Evolutionary conservation across 1,284 basidiomycete species (phyloP), one percentile per base, ranked within the genome.

Genomic region (Leccinum variabile): DNA sequence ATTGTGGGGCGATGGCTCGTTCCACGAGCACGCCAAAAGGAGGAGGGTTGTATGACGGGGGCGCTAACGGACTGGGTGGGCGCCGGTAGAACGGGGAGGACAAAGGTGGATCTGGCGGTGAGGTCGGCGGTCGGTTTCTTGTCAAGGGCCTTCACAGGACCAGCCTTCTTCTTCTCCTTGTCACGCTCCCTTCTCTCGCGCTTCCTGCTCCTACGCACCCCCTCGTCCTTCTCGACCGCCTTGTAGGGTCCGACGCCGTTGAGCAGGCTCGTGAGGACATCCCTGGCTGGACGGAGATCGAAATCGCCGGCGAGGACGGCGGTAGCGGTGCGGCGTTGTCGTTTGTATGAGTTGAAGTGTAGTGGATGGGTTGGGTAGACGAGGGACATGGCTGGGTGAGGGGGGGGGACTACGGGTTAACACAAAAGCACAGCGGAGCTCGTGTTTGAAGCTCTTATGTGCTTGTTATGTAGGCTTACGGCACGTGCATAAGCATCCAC

Each of bases 181-280:
- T 82, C 81, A 60, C 77, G 76, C 55, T 81, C 80, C 61, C 76
- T 78, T 74, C 78, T 84, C 72, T 86, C 83, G 64, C 78, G 79
- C 75, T 81, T 84, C 72, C 77, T 81, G 63, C 75, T 77, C 68
- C 78, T 79, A 62, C 80, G 77, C 57, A 77, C 69, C 71, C 83
- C 81, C 64, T 86, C 85, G 54, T 84, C 83, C 63, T 81, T 82
- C 75, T 89, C 88, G 41, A 86, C 81, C 33, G 76, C 80, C 64
- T 82, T 82, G 71, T 90, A 87, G 7, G 83, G 82, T 0, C 81
- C 82, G 49, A 91, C 86, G 60, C 89, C 88, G 71, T 92, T 91
- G 69, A 91, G 77, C 54, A 91, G 72, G 75, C 87, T 89, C 13
- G 90, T 92, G 66, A 92, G 80, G 64, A 89, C 88, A 76, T 91